phyloP scores from a whole-genome alignment of 176 grass and related monocot genomes.

The Cenchrus americanus region DNA sequence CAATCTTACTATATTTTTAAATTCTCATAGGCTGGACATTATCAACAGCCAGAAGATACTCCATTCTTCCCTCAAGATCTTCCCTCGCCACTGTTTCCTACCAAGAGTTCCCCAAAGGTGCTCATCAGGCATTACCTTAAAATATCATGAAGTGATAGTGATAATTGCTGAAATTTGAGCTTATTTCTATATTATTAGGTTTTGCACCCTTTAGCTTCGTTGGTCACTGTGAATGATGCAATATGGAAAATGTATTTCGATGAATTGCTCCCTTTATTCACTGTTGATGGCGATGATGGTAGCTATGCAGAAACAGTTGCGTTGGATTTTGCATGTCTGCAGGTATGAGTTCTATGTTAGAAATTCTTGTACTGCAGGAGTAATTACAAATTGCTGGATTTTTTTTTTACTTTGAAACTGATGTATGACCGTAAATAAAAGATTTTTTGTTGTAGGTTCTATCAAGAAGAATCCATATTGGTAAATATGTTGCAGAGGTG shows the following conservation, averaged over 20 bases:
- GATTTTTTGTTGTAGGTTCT: conserved; percentile 60
- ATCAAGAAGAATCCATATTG: conserved; percentile 88
- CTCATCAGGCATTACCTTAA: not conserved
- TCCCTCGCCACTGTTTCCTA: conserved; percentile 41
- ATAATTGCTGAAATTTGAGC: not conserved
- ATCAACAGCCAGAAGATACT: conserved; percentile 86
- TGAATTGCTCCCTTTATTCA: conserved; percentile 76
- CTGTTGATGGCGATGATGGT: conserved; percentile 71
- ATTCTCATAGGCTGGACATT: conserved; percentile 63
- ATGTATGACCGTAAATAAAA: conserved; percentile 3
- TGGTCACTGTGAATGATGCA: conserved; percentile 60
- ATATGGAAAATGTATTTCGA: conserved; percentile 96
- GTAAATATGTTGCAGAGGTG: conserved; percentile 95
- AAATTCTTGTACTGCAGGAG: not conserved
- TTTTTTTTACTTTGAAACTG: not conserved
- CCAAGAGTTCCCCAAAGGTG: conserved; percentile 53
- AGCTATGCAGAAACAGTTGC: conserved; percentile 71
- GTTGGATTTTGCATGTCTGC: conserved; percentile 78
- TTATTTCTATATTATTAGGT: conserved; percentile 47
- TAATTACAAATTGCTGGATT: not conserved
- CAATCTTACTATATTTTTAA: not conserved
- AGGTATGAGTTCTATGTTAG: conserved; percentile 53
- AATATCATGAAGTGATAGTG: not conserved
- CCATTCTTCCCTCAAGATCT: conserved; percentile 83
- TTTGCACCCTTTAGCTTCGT: conserved; percentile 62